Conservation (phyloP, 148 eudicot species). For the Fagopyrum esculentum region DNA sequence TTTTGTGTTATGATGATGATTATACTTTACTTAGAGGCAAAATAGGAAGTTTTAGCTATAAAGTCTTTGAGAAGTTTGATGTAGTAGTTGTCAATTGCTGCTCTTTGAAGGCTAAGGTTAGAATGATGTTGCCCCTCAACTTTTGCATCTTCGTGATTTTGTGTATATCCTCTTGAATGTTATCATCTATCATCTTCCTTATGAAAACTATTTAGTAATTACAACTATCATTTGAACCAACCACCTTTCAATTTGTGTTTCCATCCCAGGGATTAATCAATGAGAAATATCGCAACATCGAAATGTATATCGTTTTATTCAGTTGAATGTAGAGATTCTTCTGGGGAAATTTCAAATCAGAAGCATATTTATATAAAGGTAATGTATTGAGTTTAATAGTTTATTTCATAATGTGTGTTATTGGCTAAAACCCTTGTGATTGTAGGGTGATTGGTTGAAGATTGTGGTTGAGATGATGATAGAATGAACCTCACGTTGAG, state of each 20-base stretch:
- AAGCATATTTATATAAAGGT: constrained; percentile 67
- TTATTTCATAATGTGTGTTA: no score
- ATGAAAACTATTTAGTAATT: not conserved
- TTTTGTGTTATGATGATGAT: not conserved
- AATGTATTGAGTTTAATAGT: not conserved
- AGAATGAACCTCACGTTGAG: no score
- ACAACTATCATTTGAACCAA: not conserved
- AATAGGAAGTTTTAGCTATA: constrained; percentile 41
- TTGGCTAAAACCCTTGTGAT: no score
- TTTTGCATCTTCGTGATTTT: not conserved
- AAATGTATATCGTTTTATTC: constrained; percentile 80
- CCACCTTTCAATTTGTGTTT: not conserved
- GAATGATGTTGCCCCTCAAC: not conserved
- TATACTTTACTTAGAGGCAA: constrained; percentile 48
- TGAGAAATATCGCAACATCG: constrained; percentile 72
- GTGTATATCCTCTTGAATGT: constrained; percentile 5
- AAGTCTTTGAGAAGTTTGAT: constrained; percentile 77
- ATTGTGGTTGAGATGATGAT: no score
- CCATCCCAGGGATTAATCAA: constrained; percentile 54
- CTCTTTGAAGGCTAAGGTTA: constrained; percentile 63
- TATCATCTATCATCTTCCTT: not conserved
- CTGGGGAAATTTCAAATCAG: constrained; percentile 84
- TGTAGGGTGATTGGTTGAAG: no score
- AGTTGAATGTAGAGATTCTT: constrained; percentile 83
- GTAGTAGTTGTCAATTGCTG: constrained; percentile 68